These are phyloP conservation scores for Domatiomyces globalis DNA, from an alignment of 2,329 filamentous ascomycete genomes.

Conservation along the genomic window DNA sequence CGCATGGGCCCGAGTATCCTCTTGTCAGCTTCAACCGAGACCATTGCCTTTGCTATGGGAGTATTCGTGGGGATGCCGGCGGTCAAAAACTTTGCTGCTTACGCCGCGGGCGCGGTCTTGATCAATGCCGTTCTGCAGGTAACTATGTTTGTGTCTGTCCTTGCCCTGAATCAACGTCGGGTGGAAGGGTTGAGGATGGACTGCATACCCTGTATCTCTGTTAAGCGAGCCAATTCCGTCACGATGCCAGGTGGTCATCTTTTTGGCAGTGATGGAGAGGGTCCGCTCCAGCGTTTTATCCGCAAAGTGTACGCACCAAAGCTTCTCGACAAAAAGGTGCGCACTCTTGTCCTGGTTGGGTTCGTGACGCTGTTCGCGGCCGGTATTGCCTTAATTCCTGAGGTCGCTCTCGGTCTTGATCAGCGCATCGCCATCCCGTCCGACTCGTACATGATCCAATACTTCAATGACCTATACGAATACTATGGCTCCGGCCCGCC, in stretches of 20 bases:
- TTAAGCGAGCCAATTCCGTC: constrained; percentile 58
- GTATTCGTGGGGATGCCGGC: constrained; percentile 96
- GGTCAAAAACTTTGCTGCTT: constrained; percentile 91
- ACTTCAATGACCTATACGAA: constrained; percentile 88
- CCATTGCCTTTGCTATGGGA: constrained; percentile 79
- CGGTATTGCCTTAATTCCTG: constrained; percentile 68
- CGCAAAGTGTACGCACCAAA: constrained; percentile 75
- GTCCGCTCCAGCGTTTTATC: constrained; percentile 71
- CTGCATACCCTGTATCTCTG: constrained; percentile 76
- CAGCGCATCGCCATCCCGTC: constrained; percentile 89
- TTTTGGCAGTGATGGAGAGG: constrained; percentile 71
- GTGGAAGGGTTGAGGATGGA: constrained; percentile 82
- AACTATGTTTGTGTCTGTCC: constrained; percentile 88
- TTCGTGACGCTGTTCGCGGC: constrained; percentile 83
- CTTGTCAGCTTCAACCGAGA: constrained; percentile 88
- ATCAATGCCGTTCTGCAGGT: constrained; percentile 96
- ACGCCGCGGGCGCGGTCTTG: constrained; percentile 88
- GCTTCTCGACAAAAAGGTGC: constrained; percentile 66
- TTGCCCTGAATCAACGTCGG: constrained; percentile 79
- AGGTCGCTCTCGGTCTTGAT: constrained; percentile 75
- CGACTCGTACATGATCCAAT: constrained; percentile 86
- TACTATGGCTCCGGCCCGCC: constrained; percentile 88
- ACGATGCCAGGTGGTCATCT: constrained; percentile 49
- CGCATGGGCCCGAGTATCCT: constrained; percentile 95
- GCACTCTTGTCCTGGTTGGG: constrained; percentile 58